These are phyloP conservation scores for Blastomyces percursus DNA, from an alignment of 2,329 filamentous ascomycete genomes.

Conservation along the genomic window DNA sequence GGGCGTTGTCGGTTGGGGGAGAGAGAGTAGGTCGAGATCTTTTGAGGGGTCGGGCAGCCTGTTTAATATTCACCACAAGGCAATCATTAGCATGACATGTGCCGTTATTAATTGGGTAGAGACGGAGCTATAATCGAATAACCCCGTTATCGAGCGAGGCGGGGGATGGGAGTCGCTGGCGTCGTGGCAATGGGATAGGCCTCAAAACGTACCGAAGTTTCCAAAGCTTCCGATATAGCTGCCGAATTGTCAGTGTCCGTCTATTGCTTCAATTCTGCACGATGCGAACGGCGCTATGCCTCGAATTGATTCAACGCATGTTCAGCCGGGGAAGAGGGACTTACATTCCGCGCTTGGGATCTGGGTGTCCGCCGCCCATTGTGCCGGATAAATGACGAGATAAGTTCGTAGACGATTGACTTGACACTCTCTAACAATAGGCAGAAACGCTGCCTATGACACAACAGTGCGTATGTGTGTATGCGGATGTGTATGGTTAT, in stretches of 20 bases:
- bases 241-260: background rate
- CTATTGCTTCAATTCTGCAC: background rate
- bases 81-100: background rate
- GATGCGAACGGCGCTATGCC: background rate
- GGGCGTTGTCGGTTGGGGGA: constrained; percentile 83
- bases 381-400: constrained; percentile 9
- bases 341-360: constrained; percentile 37
- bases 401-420: background rate
- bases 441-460: background rate
- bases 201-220: constrained; percentile 4
- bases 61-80: background rate
- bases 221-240: constrained; percentile 7
- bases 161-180: background rate
- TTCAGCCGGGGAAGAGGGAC: constrained; percentile 11
- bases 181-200: background rate
- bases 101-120: background rate
- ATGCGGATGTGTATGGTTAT: background rate
- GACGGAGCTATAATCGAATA: background rate
- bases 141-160: background rate
- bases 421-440: background rate
- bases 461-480: background rate
- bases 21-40: constrained; percentile 60
- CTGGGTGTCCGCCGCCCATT: constrained; percentile 28
- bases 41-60: constrained; percentile 32
- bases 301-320: background rate